Percentiles rank a stretch among this genome's conserved stretches.
Conservation (phyloP, 169 alveolate species). For the Eimeria falciformis region DNA sequence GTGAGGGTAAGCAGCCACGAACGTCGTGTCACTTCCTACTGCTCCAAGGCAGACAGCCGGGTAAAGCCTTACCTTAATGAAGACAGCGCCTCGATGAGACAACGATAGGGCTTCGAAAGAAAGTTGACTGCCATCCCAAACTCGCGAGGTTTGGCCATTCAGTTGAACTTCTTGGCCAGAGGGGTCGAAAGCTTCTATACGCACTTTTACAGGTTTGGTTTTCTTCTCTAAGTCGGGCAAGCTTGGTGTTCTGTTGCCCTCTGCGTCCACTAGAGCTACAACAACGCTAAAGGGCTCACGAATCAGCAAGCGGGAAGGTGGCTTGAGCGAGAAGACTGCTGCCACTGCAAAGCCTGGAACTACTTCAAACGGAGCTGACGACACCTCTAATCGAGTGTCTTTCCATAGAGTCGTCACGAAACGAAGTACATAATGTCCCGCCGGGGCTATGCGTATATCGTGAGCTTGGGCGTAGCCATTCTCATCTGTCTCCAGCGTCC, state of each 20-base stretch:
- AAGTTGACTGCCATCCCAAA: constrained; percentile 50
- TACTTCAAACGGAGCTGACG: constrained; percentile 50
- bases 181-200: constrained; percentile 22
- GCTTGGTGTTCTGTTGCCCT: constrained; percentile 49
- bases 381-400: constrained; percentile 57
- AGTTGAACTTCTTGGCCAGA: constrained; percentile 24
- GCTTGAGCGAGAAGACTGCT: constrained; percentile 28
- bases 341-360: constrained; percentile 60
- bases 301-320: constrained; percentile 42
- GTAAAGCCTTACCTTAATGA: constrained; percentile 41
- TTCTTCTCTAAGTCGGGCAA: constrained; percentile 13
- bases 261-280: constrained; percentile 29
- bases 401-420: constrained; percentile 57
- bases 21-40: too few species aligned
- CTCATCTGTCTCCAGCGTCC: constrained; percentile 57
- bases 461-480: constrained; percentile 35
- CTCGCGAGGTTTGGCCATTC: constrained; percentile 17
- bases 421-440: constrained; percentile 45
- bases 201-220: constrained; percentile 39
- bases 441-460: constrained; percentile 17
- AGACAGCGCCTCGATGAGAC: constrained; percentile 33
- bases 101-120: constrained; percentile 57
- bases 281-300: constrained; percentile 62
- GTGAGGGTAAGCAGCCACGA: too few species aligned
- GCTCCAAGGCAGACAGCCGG: too few species aligned